Evolutionary conservation across 441 rosid genomes (phyloP), one percentile per base, ranked within the genome.

Genomic region (Mallotus repandus): DNA sequence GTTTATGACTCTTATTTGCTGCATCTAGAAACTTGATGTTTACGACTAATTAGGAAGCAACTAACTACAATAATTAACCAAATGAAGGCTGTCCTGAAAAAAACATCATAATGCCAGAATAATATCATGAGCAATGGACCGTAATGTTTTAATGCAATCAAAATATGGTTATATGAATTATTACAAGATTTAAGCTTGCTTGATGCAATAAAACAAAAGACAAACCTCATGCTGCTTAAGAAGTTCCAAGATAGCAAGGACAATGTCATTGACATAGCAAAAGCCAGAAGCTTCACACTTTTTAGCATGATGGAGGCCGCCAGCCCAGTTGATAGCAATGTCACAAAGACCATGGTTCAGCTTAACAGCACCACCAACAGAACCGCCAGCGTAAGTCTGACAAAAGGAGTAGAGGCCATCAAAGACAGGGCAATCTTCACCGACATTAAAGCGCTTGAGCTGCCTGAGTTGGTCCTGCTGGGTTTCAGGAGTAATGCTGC

Each of bases 161-260:
- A 71, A 54, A 54, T 13, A 61, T 52, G 53, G 16, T 45, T 25
- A 63, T 11, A 56, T 13, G 9, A 43, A 9, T 49, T 64, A 6
- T 22, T 46, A 50, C 49, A 48, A 35, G 55, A 25, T 22, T 9
- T 10, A 14, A 22, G 6, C 46, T 69, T 54, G 56, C 22, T 46
- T 16, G 62, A n/a, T 3, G 16, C 22, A 69, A 13, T 19, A 10
- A 56, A 74, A 57, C 16, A 3, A 4, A 16, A 45, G 57, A 50
- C 68, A 76, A 64, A 85, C 89, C 86, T 85, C 85, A 59, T 85
- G 86, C 66, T 80, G 80, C 79, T 90, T 88, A 75, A 88, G 96
- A 77, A 90, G 79, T 82, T 90, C 96, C 64, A 90, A 75, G 60
- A 90, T 87, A 48, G 89, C 96, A 56, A 90, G 85, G 22, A 88